Percentiles rank a stretch among this genome's conserved stretches.
Conservation (phyloP, 306 rosid genomes). For the Citrullus mucosospermus region DNA sequence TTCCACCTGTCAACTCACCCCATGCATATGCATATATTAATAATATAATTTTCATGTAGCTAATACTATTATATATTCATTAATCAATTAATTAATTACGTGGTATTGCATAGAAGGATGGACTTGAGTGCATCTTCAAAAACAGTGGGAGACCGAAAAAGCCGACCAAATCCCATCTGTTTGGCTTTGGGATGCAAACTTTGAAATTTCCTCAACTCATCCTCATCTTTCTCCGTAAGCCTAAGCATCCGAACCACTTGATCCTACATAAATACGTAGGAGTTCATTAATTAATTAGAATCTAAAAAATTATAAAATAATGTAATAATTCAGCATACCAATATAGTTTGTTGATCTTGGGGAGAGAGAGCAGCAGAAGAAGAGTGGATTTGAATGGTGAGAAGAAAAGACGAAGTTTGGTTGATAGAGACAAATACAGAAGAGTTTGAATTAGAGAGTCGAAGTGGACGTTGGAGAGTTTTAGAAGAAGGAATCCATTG, state of each 20-base stretch:
- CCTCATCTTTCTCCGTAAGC: conserved; percentile 7
- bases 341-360: not conserved
- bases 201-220: not conserved
- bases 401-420: not conserved
- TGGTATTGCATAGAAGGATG: conserved; percentile 20
- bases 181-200: not conserved
- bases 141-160: conserved; percentile 19
- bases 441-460: conserved; percentile 8
- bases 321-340: too few species aligned
- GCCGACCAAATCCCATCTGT: conserved; percentile 7
- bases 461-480: conserved; percentile 23
- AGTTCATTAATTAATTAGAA: too few species aligned
- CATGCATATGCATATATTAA: too few species aligned
- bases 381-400: conserved; percentile 10
- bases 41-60: too few species aligned
- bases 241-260: conserved; percentile 27
- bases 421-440: conserved; percentile 16
- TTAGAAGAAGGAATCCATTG: conserved; percentile 21
- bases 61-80: too few species aligned
- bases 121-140: conserved; percentile 26
- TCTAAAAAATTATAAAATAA: too few species aligned
- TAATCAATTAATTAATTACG: not conserved
- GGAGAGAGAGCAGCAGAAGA: not conserved
- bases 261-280: not conserved
- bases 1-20: conserved; percentile 4